These are phyloP conservation scores for Coemansia sp. DNA, from an alignment of 192 early-diverging fungal genomes.

Conservation along the genomic window DNA sequence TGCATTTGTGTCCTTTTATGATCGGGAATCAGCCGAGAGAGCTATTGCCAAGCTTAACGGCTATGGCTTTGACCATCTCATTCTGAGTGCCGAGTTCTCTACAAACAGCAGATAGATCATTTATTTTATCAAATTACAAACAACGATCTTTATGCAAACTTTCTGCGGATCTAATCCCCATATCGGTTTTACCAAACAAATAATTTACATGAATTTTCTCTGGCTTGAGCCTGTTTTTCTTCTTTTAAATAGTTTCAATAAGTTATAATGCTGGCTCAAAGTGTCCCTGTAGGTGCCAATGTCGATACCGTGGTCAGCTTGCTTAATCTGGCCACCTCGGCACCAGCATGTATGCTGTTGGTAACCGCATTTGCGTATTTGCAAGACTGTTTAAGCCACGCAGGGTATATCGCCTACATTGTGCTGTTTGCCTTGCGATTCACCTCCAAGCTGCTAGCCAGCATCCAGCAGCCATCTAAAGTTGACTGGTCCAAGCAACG, in stretches of 20 bases:
- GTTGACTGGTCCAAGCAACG: constrained; percentile 37
- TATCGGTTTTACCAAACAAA: too few species aligned
- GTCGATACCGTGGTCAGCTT: constrained; percentile 27
- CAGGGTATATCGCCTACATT: constrained; percentile 14
- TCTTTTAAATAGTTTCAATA: background rate
- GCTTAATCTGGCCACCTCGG: background rate
- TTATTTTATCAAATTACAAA: too few species aligned
- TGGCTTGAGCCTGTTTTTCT: too few species aligned
- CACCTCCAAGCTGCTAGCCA: background rate
- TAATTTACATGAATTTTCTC: too few species aligned
- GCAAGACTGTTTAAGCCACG: background rate
- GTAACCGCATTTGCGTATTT: constrained; percentile 11
- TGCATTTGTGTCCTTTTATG: constrained; percentile 88
- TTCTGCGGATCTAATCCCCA: too few species aligned
- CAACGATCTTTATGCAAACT: too few species aligned
- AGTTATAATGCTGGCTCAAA: background rate
- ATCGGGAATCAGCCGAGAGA: constrained; percentile 75
- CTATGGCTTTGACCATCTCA: constrained; percentile 94
- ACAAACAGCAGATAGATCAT: constrained; percentile 13
- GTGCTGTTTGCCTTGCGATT: constrained; percentile 10
- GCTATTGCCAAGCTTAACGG: constrained; percentile 88
- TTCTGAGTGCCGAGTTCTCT: constrained; percentile 87
- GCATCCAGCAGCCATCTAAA: background rate
- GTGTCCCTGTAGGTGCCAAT: constrained; percentile 26
- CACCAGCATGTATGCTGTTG: constrained; percentile 14